Evolutionary conservation across 2,329 filamentous ascomycete species (phyloP).

Genomic region (Cercospora sp.): DNA sequence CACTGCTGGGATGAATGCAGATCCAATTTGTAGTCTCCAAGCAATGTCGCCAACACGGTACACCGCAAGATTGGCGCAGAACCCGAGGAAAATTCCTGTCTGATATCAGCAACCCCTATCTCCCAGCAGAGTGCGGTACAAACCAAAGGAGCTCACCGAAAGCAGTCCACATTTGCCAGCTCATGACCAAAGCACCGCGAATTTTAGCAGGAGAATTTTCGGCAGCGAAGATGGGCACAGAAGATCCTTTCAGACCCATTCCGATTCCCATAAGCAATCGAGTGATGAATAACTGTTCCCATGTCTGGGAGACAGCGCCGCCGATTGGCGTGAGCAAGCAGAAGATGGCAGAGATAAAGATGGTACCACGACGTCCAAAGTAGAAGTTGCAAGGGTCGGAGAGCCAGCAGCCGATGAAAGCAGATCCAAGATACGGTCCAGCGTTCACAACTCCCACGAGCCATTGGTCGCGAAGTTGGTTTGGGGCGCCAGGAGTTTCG

Average conservation of each 20-base stretch:
- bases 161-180: conserved; percentile 50
- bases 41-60: conserved; percentile 41
- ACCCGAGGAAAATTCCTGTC: conserved; percentile 48
- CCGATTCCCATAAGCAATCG: conserved; percentile 44
- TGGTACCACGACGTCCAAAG: conserved; percentile 41
- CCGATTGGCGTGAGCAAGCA: conserved; percentile 68
- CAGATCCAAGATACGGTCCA: conserved; percentile 53
- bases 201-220: conserved; percentile 58
- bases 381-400: conserved; percentile 48
- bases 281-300: conserved; percentile 44
- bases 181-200: conserved; percentile 59
- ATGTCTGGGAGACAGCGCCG: conserved; percentile 61
- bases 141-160: background rate
- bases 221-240: conserved; percentile 53
- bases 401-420: conserved; percentile 26
- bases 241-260: conserved; percentile 49
- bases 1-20: conserved; percentile 51
- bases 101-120: background rate
- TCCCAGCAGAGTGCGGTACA: too few relatives aligned
- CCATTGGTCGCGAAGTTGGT: conserved; percentile 53
- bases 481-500: conserved; percentile 29
- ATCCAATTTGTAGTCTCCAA: conserved; percentile 51
- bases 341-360: conserved; percentile 50
- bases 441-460: conserved; percentile 68
- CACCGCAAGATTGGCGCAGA: conserved; percentile 46